A percentile compares a stretch with the other conserved stretches of the same genome.
Conservation (phyloP, 306 rosid genomes). For the Phaseolus lunatus region DNA sequence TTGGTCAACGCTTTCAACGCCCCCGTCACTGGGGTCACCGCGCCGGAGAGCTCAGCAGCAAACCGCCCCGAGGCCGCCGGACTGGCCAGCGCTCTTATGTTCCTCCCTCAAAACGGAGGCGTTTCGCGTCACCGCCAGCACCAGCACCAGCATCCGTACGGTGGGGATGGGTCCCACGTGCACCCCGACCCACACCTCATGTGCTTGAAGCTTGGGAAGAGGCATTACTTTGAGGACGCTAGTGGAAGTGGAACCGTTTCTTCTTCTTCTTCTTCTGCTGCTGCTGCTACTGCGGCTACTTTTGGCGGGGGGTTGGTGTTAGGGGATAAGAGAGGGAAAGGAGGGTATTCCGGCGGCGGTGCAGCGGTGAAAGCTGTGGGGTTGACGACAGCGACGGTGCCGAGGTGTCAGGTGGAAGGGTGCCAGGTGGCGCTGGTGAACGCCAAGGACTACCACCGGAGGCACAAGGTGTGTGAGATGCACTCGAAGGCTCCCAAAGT, state of each 20-base stretch:
- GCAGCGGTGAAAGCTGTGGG: background rate
- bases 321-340: constrained; percentile 57
- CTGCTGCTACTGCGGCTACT: constrained; percentile 10
- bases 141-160: constrained; percentile 31
- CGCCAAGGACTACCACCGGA: constrained; percentile 91
- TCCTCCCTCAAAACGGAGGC: constrained; percentile 27
- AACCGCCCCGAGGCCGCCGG: constrained; percentile 25
- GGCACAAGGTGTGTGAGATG: constrained; percentile 95
- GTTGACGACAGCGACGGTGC: constrained; percentile 43
- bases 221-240: constrained; percentile 87
- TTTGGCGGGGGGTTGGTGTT: background rate
- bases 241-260: background rate
- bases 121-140: constrained; percentile 2
- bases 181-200: constrained; percentile 78
- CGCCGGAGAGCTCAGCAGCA: constrained; percentile 9
- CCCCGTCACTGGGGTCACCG: background rate
- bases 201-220: constrained; percentile 92
- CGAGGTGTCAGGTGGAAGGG: constrained; percentile 95
- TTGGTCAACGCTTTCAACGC: constrained; percentile 35
- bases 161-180: constrained; percentile 55
- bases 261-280: background rate
- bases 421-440: constrained; percentile 80
- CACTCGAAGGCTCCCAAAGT: constrained; percentile 95
- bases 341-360: constrained; percentile 13
- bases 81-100: constrained; percentile 43